A percentile compares a stretch with the other conserved stretches of the same genome.
Evolutionary conservation across 2,329 filamentous ascomycete species (phyloP).

Genomic region (Plectosphaerella sp.): DNA sequence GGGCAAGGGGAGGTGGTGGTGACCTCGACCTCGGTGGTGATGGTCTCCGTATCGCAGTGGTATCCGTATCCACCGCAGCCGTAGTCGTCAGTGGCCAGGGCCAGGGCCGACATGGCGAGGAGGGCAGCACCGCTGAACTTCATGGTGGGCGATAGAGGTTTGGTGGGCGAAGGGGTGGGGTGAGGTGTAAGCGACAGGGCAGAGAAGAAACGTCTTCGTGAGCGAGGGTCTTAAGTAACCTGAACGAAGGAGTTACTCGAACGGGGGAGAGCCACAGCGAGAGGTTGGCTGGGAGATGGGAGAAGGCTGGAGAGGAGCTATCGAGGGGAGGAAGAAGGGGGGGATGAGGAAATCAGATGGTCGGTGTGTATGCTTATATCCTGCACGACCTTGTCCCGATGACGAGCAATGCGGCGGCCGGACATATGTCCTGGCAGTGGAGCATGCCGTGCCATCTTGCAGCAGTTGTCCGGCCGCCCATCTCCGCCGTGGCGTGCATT

Average conservation of each 20-base stretch:
- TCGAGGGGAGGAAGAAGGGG: conserved; percentile 5
- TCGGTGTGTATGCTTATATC: conserved; percentile 12
- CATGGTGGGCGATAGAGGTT: conserved; percentile 3
- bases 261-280: conserved; percentile 2
- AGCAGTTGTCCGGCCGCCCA: conserved; percentile 5
- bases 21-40: conserved; percentile 19
- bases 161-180: background rate
- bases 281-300: conserved; percentile 8
- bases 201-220: conserved; percentile 3
- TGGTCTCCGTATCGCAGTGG: conserved; percentile 2
- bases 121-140: conserved; percentile 7
- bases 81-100: conserved; percentile 8
- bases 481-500: conserved; percentile 11
- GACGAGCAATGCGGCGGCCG: background rate
- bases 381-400: background rate
- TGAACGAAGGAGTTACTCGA: conserved; percentile 14
- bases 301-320: conserved; percentile 3
- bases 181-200: conserved; percentile 8
- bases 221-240: conserved; percentile 14
- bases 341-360: conserved; percentile 8
- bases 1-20: conserved; percentile 34
- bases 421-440: background rate
- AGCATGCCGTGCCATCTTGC: conserved; percentile 11
- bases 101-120: conserved; percentile 8
- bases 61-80: conserved; percentile 2